A percentile compares a stretch with the other conserved stretches of the same genome.
Evolutionary conservation across 352 stramenopile genomes (phyloP).

Genomic region (Globisporangium yorkense): DNA sequence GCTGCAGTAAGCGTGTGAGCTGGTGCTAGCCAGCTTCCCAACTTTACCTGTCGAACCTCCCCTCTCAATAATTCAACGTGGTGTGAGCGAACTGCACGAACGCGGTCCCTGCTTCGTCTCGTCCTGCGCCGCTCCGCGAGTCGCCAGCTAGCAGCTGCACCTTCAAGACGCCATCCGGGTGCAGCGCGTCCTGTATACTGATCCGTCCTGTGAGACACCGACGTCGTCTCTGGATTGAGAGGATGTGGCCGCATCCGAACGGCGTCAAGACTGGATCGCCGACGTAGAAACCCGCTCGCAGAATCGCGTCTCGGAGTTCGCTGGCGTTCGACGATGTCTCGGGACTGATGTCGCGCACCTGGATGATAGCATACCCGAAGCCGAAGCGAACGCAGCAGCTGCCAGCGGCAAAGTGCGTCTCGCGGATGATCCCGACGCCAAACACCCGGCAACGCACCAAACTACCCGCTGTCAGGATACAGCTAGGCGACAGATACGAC

Average conservation of each 20-base stretch:
- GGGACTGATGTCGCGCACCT: slow-evolving; percentile 35
- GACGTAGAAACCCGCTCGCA: slow-evolving; percentile 23
- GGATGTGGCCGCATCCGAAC: slow-evolving; percentile 52
- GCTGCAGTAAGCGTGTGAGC: not conserved
- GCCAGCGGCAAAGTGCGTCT: slow-evolving; percentile 50
- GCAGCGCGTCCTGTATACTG: not conserved
- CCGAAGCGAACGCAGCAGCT: slow-evolving; percentile 58
- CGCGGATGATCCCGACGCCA: slow-evolving; percentile 57
- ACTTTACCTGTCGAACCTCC: not conserved
- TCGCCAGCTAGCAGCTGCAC: slow-evolving; percentile 11
- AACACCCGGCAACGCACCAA: slow-evolving; percentile 44
- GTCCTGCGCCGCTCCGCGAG: not conserved
- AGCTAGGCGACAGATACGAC: slow-evolving; percentile 42
- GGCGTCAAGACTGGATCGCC: slow-evolving; percentile 65
- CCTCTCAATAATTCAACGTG: slow-evolving; percentile 11
- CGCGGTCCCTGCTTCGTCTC: slow-evolving; percentile 2
- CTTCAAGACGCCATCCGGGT: slow-evolving; percentile 6
- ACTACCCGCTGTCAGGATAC: slow-evolving; percentile 37
- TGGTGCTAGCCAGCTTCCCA: not conserved
- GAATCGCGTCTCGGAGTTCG: slow-evolving; percentile 17
- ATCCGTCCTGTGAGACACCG: not conserved
- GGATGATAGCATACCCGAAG: slow-evolving; percentile 58
- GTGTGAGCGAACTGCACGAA: slow-evolving; percentile 13
- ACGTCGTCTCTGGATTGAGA: slow-evolving; percentile 18
- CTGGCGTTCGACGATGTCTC: slow-evolving; percentile 35